A percentile compares a stretch with the other conserved stretches of the same genome.
Evolutionary conservation across 306 rosid species (phyloP).

Genomic region (Ziziphus jujuba): DNA sequence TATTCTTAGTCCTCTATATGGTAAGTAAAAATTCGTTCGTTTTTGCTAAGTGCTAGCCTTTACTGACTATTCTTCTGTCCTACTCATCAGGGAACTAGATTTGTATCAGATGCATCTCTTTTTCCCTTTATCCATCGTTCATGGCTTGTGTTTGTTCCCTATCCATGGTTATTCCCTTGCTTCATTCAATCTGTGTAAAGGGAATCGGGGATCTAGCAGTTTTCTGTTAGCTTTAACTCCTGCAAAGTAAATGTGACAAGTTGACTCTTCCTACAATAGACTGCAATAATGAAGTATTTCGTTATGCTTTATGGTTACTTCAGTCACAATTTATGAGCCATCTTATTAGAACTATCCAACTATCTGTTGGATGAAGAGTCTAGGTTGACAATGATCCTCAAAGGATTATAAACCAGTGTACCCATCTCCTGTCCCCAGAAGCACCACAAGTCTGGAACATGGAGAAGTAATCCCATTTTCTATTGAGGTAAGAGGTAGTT

Average conservation of each 20-base stretch:
- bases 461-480: conserved; percentile 1
- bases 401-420: neutral
- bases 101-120: neutral
- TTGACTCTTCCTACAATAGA: neutral
- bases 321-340: neutral
- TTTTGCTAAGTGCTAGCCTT: neutral
- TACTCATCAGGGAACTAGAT: neutral
- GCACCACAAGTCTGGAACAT: conserved; percentile 1
- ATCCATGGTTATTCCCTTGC: neutral
- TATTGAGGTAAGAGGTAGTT: neutral
- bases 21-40: neutral
- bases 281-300: neutral
- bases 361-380: neutral
- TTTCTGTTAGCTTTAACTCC: neutral
- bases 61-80: neutral
- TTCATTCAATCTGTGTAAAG: neutral
- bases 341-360: neutral
- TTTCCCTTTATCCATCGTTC: neutral
- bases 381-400: neutral
- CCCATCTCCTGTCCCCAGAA: neutral
- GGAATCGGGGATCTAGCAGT: neutral
- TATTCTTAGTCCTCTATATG: neutral
- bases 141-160: neutral
- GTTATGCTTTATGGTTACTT: neutral
- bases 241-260: neutral